Base-by-base conservation (phyloP, 2,329 filamentous ascomycete genomes). In the Shiraia bambusicola region DNA sequence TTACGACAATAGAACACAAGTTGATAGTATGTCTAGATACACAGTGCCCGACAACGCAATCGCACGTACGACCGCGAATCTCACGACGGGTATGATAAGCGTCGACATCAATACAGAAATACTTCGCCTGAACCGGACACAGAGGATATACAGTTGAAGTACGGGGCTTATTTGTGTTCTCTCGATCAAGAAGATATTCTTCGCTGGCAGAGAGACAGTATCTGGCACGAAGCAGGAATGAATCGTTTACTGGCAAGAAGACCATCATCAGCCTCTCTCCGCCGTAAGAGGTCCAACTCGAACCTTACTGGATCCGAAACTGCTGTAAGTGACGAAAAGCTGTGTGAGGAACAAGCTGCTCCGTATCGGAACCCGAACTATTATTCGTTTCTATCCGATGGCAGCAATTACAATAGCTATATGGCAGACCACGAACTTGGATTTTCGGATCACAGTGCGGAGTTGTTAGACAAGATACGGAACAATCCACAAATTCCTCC, bases 341-440 rank as follows among this genome's bases (percentile, higher is more conserved):
- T 22, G 3, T 7, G 30, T 33, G 30, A 33, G 30, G 30, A 16
- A 6, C 14, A 33, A 16, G 16, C 12, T 33, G 3, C 6, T 16
- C 30, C 30, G n/a, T 33, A 22, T 22, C 10, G 14, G 14, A 16
- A 31, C 30, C 30, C 30, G 3, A 16, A 17, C 30, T 33, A 33
- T n/a, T 22, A 16, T 16, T 15, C 30, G 8, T 22, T 33, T 22
- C 30, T 33, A 7, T 22, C 14, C 13, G 30, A 22, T 14, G 12
- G 8, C 30, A 33, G 6, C 6, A 16, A 33, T 22, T 33, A 17
- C 30, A 33, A 33, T 5, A 33, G 30, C 30, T 33, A 33, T n/a
- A 16, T 33, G 17, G 12, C 14, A 33, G 30, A 33, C 30, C 30
- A 33, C 19, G 14, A 33, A 33, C 30, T 33, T 22, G 30, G 30